phyloP scores from a whole-genome alignment of 2,329 filamentous ascomycete genomes.

The Simplicillium aogashimaense region DNA sequence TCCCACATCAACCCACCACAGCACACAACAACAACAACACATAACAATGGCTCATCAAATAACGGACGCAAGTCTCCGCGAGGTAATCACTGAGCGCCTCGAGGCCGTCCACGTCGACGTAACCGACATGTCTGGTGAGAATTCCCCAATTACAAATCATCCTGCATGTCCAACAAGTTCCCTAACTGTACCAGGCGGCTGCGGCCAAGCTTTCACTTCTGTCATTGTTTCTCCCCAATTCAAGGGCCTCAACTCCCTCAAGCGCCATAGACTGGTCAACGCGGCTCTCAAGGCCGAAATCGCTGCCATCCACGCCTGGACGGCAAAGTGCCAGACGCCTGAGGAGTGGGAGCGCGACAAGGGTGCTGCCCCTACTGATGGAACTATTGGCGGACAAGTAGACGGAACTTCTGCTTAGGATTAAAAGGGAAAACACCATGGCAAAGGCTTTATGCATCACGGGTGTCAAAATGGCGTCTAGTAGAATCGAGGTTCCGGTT shows the following conservation, averaged over 20 bases:
- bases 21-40: background rate
- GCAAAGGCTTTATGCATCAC: no score
- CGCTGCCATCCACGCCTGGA: slow-evolving; percentile 88
- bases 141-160: slow-evolving; percentile 1
- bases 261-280: slow-evolving; percentile 81
- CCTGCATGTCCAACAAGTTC: background rate
- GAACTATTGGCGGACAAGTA: slow-evolving; percentile 32
- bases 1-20: background rate
- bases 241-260: slow-evolving; percentile 64
- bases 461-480: no score
- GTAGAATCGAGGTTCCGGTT: no score
- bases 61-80: slow-evolving; percentile 61
- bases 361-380: slow-evolving; percentile 29
- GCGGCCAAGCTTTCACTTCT: slow-evolving; percentile 50
- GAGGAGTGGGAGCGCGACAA: slow-evolving; percentile 72
- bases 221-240: slow-evolving; percentile 58
- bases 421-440: no score
- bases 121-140: slow-evolving; percentile 80
- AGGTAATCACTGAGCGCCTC: slow-evolving; percentile 59
- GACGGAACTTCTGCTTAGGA: slow-evolving; percentile 17
- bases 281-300: slow-evolving; percentile 77
- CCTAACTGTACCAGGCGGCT: slow-evolving; percentile 36
- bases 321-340: slow-evolving; percentile 83
- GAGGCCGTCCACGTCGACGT: slow-evolving; percentile 75
- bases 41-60: slow-evolving; percentile 44